Percentiles rank a stretch among this genome's conserved stretches.
Evolutionary conservation across 2,329 filamentous ascomycete species (phyloP).

Genomic region (Fonsecaea multimorphosa): DNA sequence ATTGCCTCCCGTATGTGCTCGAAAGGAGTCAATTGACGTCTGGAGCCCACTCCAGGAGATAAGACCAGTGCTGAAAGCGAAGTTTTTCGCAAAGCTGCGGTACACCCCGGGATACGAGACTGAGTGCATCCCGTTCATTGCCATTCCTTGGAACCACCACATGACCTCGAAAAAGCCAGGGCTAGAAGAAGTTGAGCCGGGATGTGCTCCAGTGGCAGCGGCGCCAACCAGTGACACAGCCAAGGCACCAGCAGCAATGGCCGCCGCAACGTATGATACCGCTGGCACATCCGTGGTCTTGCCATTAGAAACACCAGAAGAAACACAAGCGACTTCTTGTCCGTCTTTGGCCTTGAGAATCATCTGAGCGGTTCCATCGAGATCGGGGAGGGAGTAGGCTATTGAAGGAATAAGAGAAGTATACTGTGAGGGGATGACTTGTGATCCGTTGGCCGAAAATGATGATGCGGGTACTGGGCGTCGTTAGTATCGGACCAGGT

Average conservation of each 20-base stretch:
- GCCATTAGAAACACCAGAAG: constrained; percentile 82
- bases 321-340: constrained; percentile 77
- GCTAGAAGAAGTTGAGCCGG: constrained; percentile 70
- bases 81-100: constrained; percentile 88
- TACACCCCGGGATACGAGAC: constrained; percentile 88
- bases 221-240: constrained; percentile 75
- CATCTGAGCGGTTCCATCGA: constrained; percentile 83
- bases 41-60: constrained; percentile 84
- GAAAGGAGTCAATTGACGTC: constrained; percentile 81
- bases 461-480: constrained; percentile 70
- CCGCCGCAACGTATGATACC: constrained; percentile 82
- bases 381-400: constrained; percentile 87
- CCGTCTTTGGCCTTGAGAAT: constrained; percentile 70
- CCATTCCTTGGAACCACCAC: constrained; percentile 90
- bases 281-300: constrained; percentile 77
- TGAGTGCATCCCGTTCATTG: constrained; percentile 94
- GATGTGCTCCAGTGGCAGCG: constrained; percentile 64
- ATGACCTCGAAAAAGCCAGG: constrained; percentile 86
- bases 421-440: constrained; percentile 73
- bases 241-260: constrained; percentile 83
- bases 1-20: constrained; percentile 81
- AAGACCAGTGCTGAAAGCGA: constrained; percentile 86
- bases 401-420: constrained; percentile 81
- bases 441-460: constrained; percentile 75
- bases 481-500: constrained; percentile 9